Base-by-base conservation (phyloP, 495 filamentous ascomycete genomes). In the Mycothermus thermophilus region DNA sequence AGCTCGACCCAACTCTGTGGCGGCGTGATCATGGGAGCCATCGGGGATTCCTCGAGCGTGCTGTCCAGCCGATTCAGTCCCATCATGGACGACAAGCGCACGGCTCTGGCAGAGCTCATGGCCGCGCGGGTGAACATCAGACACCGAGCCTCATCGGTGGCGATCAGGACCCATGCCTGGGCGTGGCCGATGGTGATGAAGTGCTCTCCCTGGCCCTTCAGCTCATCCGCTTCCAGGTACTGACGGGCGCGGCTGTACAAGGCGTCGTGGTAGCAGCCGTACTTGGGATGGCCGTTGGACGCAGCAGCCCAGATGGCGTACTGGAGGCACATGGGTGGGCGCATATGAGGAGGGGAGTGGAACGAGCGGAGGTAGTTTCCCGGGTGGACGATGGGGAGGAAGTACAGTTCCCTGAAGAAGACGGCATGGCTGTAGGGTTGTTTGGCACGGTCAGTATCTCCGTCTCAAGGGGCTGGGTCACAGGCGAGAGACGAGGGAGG, bases 241-340 rank as follows among this genome's bases (percentile, higher is more conserved):
- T 63, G 62, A n/a, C 66, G 58, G 5, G 62, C 52, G 14, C 64
- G 60, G 0, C 41, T 46, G 33, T 69, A 69, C 32, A 69, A 62
- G 11, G 58, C 46, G 8, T 66, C 64, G 20, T 59, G 48, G 15
- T 57, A 63, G 2, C 34, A 24, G 4, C 47, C 44, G 33, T 67
- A 65, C 27, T 56, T 62, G 5, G 58, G 36, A 20, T 64, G 44
- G 0, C 44, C 47, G 21, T 54, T 46, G 5, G 66, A 45, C 17
- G 55, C 59, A 11, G 59, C 41, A 2, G 62, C 52, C 60, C 64
- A 69, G 4, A 69, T 54, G 12, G 57, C 62, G 32, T 69, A 67
- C 38, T 67, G 66, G 12, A 69, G 56, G 34, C 48, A 54, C 62
- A 67, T 52, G 3, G 66, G 66, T 4, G 66, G 64, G 13, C 58